Evolutionary conservation across 768 basidiomycete genomes (phyloP).

Genomic region (Hypsizygus marmoreus): DNA sequence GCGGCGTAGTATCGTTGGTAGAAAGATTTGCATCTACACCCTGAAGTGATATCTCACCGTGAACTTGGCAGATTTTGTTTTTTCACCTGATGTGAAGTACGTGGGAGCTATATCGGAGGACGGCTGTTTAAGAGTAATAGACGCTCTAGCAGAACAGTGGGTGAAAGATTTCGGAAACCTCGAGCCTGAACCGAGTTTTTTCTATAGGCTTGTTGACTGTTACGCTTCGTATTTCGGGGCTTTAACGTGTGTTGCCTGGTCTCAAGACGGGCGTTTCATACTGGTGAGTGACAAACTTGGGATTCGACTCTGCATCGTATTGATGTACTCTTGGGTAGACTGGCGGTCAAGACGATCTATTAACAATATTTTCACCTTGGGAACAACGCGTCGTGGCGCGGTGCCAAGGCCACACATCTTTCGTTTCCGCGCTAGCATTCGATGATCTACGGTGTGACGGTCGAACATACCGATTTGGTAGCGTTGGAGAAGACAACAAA

Average conservation of each 20-base stretch:
- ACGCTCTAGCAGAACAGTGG: constrained; percentile 84
- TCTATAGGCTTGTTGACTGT: constrained; percentile 80
- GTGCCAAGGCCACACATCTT: constrained; percentile 96
- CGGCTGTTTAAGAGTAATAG: constrained; percentile 87
- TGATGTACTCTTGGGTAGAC: constrained; percentile 48
- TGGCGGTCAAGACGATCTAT: constrained; percentile 94
- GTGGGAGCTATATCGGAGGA: constrained; percentile 93
- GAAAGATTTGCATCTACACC: constrained; percentile 20
- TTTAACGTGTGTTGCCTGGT: constrained; percentile 90
- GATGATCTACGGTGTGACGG: constrained; percentile 89
- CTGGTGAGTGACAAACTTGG: constrained; percentile 51
- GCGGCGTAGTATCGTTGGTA: constrained; percentile 71
- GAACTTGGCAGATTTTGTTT: constrained; percentile 70
- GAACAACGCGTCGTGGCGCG: constrained; percentile 93
- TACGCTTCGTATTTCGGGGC: constrained; percentile 96
- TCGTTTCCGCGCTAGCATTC: constrained; percentile 87
- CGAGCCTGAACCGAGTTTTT: neutral
- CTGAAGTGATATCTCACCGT: neutral
- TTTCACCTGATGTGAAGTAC: constrained; percentile 90
- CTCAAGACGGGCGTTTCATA: constrained; percentile 93
- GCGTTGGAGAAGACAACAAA: constrained; percentile 97
- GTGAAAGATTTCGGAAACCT: constrained; percentile 22
- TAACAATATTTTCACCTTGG: constrained; percentile 93
- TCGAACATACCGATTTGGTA: constrained; percentile 91
- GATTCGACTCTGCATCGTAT: constrained; percentile 3